Percentiles rank a stretch among this genome's conserved stretches.
Conservation (phyloP, 2,329 filamentous ascomycete genomes). For the Epichloe baconii region DNA sequence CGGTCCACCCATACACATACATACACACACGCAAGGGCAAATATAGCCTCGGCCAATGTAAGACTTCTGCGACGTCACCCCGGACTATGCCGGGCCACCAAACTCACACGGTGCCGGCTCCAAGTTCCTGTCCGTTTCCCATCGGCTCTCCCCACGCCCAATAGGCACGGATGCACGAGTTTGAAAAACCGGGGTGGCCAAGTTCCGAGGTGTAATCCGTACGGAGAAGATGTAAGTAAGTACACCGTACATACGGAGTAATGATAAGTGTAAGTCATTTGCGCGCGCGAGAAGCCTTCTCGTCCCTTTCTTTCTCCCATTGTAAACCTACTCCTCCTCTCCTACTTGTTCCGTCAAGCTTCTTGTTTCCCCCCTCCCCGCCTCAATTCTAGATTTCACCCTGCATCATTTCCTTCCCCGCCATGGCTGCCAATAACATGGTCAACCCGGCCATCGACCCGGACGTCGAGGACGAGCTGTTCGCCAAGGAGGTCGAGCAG, state of each 20-base stretch:
- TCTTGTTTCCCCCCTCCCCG: too few species aligned
- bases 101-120: too few species aligned
- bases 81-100: slow-evolving; percentile 4
- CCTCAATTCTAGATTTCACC: too few species aligned
- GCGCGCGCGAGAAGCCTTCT: not conserved
- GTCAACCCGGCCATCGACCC: slow-evolving; percentile 42
- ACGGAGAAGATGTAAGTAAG: not conserved
- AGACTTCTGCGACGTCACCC: not conserved
- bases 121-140: too few species aligned
- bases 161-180: slow-evolving; percentile 2
- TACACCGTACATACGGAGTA: not conserved
- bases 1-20: too few species aligned
- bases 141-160: not conserved
- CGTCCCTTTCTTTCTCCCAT: not conserved
- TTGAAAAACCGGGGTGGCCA: not conserved
- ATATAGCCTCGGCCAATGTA: too few species aligned
- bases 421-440: slow-evolving; percentile 52
- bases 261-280: too few species aligned
- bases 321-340: not conserved
- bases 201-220: slow-evolving; percentile 3
- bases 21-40: too few species aligned
- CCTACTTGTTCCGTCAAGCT: too few species aligned
- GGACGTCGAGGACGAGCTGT: slow-evolving; percentile 50
- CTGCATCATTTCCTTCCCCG: slow-evolving; percentile 6
- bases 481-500: slow-evolving; percentile 68